These are phyloP conservation scores for Pelargonium cotyledonis DNA, from an alignment of 441 rosid species.

Conservation along the genomic window DNA sequence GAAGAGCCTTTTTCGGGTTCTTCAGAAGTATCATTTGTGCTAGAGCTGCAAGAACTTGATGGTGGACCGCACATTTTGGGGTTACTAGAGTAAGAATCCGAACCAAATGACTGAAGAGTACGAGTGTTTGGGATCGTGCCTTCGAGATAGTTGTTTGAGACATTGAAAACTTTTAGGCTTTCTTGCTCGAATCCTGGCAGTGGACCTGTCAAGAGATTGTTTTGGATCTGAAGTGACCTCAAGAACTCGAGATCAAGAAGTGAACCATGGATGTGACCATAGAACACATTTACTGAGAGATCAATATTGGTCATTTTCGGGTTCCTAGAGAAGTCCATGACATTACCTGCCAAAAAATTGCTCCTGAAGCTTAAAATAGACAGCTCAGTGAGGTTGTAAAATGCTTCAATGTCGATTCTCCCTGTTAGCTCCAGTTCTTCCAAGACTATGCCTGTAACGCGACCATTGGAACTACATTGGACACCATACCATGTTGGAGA, in stretches of 20 bases:
- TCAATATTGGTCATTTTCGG: conserved; percentile 27
- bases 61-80: conserved; percentile 31
- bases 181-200: conserved; percentile 33
- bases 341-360: conserved; percentile 33
- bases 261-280: conserved; percentile 27
- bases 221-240: conserved; percentile 38
- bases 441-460: conserved; percentile 28
- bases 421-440: conserved; percentile 31
- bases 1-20: conserved; percentile 8
- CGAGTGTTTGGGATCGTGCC: conserved; percentile 34
- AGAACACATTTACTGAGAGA: conserved; percentile 34
- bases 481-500: conserved; percentile 37
- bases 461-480: conserved; percentile 28
- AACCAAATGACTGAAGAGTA: conserved; percentile 25
- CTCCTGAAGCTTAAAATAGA: conserved; percentile 29
- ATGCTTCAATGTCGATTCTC: conserved; percentile 19
- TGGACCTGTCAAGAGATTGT: conserved; percentile 35
- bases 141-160: conserved; percentile 39
- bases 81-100: conserved; percentile 24
- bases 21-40: not conserved
- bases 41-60: conserved; percentile 15
- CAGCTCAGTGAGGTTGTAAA: conserved; percentile 31
- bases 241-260: conserved; percentile 20
- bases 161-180: conserved; percentile 29
- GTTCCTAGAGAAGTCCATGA: conserved; percentile 37